Evolutionary conservation across 2,329 filamentous ascomycete species (phyloP).

Genomic region (Taxawa tesnikishii): DNA sequence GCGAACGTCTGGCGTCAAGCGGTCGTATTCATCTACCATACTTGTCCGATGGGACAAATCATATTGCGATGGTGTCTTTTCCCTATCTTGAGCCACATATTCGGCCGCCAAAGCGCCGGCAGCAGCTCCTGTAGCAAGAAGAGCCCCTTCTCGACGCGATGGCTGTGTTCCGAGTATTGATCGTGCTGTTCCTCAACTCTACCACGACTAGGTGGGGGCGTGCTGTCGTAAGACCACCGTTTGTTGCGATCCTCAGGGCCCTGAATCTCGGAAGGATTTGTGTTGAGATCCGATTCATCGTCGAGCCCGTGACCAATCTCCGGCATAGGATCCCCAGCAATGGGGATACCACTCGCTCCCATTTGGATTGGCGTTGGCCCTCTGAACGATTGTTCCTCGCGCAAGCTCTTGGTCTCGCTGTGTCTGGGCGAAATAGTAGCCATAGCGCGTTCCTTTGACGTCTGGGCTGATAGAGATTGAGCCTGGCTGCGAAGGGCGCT

Average conservation of each 20-base stretch:
- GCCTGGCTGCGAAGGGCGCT: conserved; percentile 28
- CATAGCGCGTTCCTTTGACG: conserved; percentile 11
- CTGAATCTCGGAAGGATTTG: conserved; percentile 47
- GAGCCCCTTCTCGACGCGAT: conserved; percentile 1
- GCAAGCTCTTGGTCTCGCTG: conserved; percentile 1
- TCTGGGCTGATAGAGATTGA: conserved; percentile 18
- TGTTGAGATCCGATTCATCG: conserved; percentile 54
- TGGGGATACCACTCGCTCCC: conserved; percentile 57
- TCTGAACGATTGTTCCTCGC: conserved; percentile 12
- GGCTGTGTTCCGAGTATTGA: conserved; percentile 4
- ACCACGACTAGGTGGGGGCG: neutral
- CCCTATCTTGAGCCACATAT: neutral
- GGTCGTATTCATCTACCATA: conserved; percentile 6
- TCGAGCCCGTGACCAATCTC: conserved; percentile 59
- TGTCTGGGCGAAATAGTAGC: conserved; percentile 1
- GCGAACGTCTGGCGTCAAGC: conserved; percentile 5
- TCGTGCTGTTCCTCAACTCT: neutral
- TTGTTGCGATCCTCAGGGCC: conserved; percentile 1
- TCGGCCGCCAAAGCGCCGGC: conserved; percentile 4
- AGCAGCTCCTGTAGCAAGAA: conserved; percentile 5
- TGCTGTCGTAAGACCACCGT: conserved; percentile 1
- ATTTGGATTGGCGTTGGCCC: conserved; percentile 40
- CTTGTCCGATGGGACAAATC: conserved; percentile 2
- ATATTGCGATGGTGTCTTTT: neutral
- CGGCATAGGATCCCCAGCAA: conserved; percentile 58